A percentile compares a stretch with the other conserved stretches of the same genome.
Evolutionary conservation across 2,329 filamentous ascomycete genomes (phyloP).

Genomic region (Pseudopithomyces chartarum): DNA sequence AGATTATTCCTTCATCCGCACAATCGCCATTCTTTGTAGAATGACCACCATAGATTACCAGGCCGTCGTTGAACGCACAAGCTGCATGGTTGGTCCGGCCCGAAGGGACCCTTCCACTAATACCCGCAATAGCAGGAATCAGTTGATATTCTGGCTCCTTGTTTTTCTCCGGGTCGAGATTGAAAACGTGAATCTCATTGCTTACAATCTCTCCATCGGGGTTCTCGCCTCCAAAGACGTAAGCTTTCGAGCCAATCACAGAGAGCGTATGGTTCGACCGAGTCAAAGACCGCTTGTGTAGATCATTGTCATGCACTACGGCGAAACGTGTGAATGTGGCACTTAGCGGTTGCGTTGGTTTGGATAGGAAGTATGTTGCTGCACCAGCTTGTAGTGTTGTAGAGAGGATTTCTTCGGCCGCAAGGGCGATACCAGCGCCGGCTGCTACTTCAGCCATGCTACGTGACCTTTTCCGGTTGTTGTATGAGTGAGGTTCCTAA

Average conservation of each 20-base stretch:
- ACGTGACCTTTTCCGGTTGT: not conserved
- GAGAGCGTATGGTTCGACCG: conserved; percentile 48
- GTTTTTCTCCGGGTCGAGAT: conserved; percentile 32
- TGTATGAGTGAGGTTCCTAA: not conserved
- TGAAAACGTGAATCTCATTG: conserved; percentile 51
- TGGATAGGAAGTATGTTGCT: conserved; percentile 49
- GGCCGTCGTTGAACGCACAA: conserved; percentile 44
- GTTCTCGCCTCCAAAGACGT: conserved; percentile 51
- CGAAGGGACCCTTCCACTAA: conserved; percentile 34
- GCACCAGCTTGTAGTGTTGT: conserved; percentile 45
- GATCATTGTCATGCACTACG: conserved; percentile 39
- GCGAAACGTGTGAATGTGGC: conserved; percentile 50
- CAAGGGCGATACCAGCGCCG: conserved; percentile 42
- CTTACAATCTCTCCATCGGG: conserved; percentile 42
- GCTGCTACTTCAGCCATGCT: conserved; percentile 49
- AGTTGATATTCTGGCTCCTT: conserved; percentile 48
- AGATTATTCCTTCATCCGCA: conserved; percentile 46
- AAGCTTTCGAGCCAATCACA: conserved; percentile 49
- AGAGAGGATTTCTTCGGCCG: conserved; percentile 47
- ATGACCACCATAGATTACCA: conserved; percentile 48
- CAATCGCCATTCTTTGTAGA: conserved; percentile 33
- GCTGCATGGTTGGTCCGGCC: conserved; percentile 47
- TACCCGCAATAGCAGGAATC: conserved; percentile 47
- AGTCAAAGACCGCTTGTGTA: conserved; percentile 36
- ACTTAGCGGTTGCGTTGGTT: conserved; percentile 50